These are phyloP conservation scores for Metarhizium album DNA, from an alignment of 2,329 filamentous ascomycete genomes.

Conservation along the genomic window DNA sequence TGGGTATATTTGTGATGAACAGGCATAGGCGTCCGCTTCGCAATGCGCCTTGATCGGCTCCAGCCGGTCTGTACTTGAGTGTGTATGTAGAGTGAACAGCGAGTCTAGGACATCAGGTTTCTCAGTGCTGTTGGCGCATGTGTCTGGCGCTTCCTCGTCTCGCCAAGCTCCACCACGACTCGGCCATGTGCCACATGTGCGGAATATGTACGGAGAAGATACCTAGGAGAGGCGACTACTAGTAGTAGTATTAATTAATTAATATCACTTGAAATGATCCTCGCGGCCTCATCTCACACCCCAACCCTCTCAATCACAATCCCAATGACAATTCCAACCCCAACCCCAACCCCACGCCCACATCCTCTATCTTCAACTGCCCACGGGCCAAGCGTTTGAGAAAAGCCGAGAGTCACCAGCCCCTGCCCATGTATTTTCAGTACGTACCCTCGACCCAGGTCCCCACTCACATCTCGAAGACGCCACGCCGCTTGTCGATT, in stretches of 20 bases:
- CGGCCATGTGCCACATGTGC: no score
- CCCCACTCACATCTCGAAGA: background rate
- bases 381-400: background rate
- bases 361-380: background rate
- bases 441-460: background rate
- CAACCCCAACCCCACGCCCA: background rate
- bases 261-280: background rate
- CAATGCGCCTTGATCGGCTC: background rate
- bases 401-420: background rate
- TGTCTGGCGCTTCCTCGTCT: background rate
- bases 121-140: background rate
- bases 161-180: background rate
- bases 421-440: background rate
- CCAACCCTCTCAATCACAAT: no score
- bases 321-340: no score
- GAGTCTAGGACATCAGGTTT: background rate
- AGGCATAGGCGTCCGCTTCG: no score
- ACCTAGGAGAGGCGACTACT: no score
- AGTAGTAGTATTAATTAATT: no score
- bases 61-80: background rate
- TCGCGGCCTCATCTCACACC: background rate
- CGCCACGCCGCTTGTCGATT: background rate
- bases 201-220: no score
- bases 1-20: no score
- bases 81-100: no score